Base-by-base conservation (phyloP, 139 green algal species). In the Tetraselmis chui region DNA sequence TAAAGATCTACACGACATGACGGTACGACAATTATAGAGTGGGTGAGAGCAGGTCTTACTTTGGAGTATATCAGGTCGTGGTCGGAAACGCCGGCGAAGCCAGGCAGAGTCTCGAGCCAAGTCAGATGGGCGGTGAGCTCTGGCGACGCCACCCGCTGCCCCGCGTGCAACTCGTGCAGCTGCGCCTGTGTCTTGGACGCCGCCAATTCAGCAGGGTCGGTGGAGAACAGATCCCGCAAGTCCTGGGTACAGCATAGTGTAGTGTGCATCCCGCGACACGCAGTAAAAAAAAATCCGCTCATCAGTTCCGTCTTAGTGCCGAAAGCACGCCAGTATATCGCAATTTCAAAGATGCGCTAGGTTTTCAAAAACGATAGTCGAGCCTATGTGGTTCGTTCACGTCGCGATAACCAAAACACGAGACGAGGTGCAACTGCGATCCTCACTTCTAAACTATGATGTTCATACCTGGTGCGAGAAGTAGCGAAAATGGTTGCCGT, bases 61-160 rank as follows among this genome's bases (percentile, higher is more conserved):
- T 88, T 82, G 59, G 31, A 91, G 84, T 94, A 97, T 28, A 98
- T 81, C 86, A 97, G 84, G 76, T 95, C 91, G 82, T 97, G 93
- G 81, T 97, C 93, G 67, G 87, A 93, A 59, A 95, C 84, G 59
- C 93, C 94, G 87, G 87, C 84, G 30, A 84, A 91, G 31, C 79
- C 32, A 0, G 84, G 76, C 77, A 94, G 80, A 1, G 11, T 32
- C 28, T 77, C 25, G 27, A 94, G 81, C 26, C 85, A 82, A 1
- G 59, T 23, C n/a, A 95, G 83, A 85, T 95, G 91, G 24, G 30
- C 30, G 1, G 78, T 28, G 67, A 92, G 85, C 77, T 89, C 81
- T 0, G 76, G 59, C 1, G 82, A 86, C 2, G 81, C 32, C 2
- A 78, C 76, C 25, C 89, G 86, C 89, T 96, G 89, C 25, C 59